Evolutionary conservation across 768 basidiomycete species (phyloP).

Genomic region (Dictyophora rubrovolvata): DNA sequence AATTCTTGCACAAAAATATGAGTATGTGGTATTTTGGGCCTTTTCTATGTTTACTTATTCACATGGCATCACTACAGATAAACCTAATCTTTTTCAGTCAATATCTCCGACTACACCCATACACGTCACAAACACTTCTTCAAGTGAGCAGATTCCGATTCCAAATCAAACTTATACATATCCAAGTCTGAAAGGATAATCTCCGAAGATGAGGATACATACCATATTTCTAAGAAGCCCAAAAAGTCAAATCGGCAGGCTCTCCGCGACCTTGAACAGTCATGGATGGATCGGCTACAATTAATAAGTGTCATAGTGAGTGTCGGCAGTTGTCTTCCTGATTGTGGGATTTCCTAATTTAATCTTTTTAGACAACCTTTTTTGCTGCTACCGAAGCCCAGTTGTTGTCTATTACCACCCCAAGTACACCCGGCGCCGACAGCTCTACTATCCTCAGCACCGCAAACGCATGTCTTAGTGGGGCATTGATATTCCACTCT

Average conservation of each 20-base stretch:
- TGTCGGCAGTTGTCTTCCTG: constrained; percentile 4
- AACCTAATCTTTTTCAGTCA: too few relatives aligned
- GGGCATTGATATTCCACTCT: constrained; percentile 44
- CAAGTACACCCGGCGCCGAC: constrained; percentile 12
- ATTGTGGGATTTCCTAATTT: background rate
- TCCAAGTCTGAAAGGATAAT: too few relatives aligned
- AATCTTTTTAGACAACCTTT: constrained; percentile 40
- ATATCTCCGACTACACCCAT: too few relatives aligned
- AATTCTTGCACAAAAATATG: too few relatives aligned
- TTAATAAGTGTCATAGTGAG: constrained; percentile 50
- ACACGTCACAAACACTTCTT: too few relatives aligned
- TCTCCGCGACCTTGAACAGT: constrained; percentile 41
- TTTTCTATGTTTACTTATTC: too few relatives aligned
- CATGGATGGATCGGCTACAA: constrained; percentile 55
- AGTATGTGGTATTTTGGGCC: too few relatives aligned
- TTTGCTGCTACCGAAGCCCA: constrained; percentile 50
- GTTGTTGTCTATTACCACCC: constrained; percentile 36
- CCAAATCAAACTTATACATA: too few relatives aligned
- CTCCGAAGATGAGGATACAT: too few relatives aligned
- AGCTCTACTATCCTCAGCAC: constrained; percentile 3
- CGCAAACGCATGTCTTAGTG: constrained; percentile 38
- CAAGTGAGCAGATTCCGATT: too few relatives aligned
- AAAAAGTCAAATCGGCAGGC: constrained; percentile 18
- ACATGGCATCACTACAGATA: too few relatives aligned
- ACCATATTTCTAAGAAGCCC: too few relatives aligned